These are phyloP conservation scores for Coprinellus aureogranulatus DNA, from an alignment of 768 basidiomycete genomes.

Conservation along the genomic window DNA sequence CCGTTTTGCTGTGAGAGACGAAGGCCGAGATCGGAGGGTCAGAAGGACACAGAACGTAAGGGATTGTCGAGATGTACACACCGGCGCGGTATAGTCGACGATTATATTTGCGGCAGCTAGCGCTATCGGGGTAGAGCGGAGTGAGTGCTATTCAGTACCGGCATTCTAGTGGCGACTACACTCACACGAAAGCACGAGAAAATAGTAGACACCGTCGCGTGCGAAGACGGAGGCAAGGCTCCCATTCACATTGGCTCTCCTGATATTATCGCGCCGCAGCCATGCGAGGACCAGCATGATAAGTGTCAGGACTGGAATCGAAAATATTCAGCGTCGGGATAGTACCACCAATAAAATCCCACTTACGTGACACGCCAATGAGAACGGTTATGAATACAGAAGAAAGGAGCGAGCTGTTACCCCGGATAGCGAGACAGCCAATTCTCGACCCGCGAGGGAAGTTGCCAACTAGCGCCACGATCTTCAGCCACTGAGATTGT, in stretches of 20 bases:
- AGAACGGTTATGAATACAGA: neutral
- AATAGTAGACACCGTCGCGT: conserved; percentile 42
- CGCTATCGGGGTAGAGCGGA: conserved; percentile 8
- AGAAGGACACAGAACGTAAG: neutral
- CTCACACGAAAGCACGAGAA: conserved; percentile 30
- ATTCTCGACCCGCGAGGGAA: neutral
- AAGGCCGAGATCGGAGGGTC: neutral
- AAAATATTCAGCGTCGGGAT: neutral
- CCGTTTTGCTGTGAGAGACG: neutral
- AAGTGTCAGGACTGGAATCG: neutral
- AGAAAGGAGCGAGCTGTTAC: neutral
- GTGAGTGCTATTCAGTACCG: neutral
- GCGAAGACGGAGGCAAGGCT: neutral
- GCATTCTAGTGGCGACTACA: neutral
- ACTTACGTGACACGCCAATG: neutral
- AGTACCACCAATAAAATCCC: neutral
- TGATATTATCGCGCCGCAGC: neutral
- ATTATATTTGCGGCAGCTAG: neutral
- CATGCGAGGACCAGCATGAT: neutral
- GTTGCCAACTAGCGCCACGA: neutral
- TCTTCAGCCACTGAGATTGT: neutral
- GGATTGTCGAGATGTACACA: neutral
- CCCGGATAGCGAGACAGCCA: neutral
- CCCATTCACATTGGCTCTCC: neutral
- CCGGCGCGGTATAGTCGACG: neutral